A percentile compares a stretch with the other conserved stretches of the same genome.
Evolutionary conservation across 2,329 filamentous ascomycete genomes (phyloP).

Genomic region (Venturia aucupariae): DNA sequence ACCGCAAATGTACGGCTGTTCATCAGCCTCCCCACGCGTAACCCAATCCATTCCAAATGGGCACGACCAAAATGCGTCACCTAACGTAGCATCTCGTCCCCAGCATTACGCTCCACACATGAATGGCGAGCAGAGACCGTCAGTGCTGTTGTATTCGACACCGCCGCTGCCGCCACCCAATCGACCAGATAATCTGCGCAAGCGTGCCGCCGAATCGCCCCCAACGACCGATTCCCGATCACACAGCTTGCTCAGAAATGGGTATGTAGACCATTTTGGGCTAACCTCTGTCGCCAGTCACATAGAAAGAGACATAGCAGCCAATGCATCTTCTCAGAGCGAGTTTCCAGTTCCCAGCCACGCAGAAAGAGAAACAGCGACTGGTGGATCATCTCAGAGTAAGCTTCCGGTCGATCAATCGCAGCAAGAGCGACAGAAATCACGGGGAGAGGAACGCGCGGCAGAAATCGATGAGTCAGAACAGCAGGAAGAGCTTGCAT

Average conservation of each 20-base stretch:
- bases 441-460: background rate
- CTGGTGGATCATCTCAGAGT: background rate
- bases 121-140: background rate
- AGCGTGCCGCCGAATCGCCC: background rate
- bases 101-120: background rate
- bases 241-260: background rate
- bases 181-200: background rate
- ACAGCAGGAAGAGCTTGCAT: background rate
- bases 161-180: background rate
- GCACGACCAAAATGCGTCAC: background rate
- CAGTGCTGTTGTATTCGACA: background rate
- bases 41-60: background rate
- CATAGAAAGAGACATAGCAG: background rate
- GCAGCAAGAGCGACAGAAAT: background rate
- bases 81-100: background rate
- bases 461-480: background rate
- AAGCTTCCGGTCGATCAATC: background rate
- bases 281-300: background rate
- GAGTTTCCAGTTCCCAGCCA: too few relatives aligned
- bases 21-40: background rate
- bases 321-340: background rate
- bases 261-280: background rate
- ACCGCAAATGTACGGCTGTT: background rate
- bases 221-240: background rate
- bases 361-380: too few relatives aligned